These are phyloP conservation scores for Pythium oligandrum DNA, from an alignment of 352 stramenopile species.

Conservation along the genomic window DNA sequence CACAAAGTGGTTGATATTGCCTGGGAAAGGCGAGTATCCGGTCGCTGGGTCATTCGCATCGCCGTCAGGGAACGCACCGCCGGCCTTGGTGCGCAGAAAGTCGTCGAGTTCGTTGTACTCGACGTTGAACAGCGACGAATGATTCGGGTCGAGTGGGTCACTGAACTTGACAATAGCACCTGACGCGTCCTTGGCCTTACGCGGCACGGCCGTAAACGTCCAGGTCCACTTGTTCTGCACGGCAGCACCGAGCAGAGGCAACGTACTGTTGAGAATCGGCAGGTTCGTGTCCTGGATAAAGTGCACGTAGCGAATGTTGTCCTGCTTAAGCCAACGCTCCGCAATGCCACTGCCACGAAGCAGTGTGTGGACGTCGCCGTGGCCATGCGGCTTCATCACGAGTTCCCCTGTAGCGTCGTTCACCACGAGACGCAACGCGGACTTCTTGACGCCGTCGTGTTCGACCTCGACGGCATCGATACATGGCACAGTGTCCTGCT, in stretches of 20 bases:
- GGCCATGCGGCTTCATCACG: constrained; percentile 97
- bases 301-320: constrained; percentile 92
- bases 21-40: constrained; percentile 54
- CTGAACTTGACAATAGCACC: constrained; percentile 59
- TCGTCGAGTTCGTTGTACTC: constrained; percentile 74
- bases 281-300: constrained; percentile 96
- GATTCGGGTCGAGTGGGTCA: constrained; percentile 13
- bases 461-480: constrained; percentile 27
- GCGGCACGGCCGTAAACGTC: constrained; percentile 91
- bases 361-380: constrained; percentile 97
- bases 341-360: constrained; percentile 78
- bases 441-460: constrained; percentile 5
- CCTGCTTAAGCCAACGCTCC: constrained; percentile 54
- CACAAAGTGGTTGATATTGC: constrained; percentile 75
- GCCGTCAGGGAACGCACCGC: constrained; percentile 40
- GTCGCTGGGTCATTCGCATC: constrained; percentile 58
- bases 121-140: constrained; percentile 52
- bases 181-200: constrained; percentile 92
- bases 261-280: constrained; percentile 91
- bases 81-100: constrained; percentile 45
- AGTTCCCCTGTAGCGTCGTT: constrained; percentile 18
- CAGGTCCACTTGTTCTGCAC: constrained; percentile 85
- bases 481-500: constrained; percentile 96
- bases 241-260: constrained; percentile 87
- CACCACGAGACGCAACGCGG: constrained; percentile 29